Percentiles rank a stretch among this genome's conserved stretches.
Conservation (phyloP, 108 stramenopile species). For the Chaetoceros tenuissimus region DNA sequence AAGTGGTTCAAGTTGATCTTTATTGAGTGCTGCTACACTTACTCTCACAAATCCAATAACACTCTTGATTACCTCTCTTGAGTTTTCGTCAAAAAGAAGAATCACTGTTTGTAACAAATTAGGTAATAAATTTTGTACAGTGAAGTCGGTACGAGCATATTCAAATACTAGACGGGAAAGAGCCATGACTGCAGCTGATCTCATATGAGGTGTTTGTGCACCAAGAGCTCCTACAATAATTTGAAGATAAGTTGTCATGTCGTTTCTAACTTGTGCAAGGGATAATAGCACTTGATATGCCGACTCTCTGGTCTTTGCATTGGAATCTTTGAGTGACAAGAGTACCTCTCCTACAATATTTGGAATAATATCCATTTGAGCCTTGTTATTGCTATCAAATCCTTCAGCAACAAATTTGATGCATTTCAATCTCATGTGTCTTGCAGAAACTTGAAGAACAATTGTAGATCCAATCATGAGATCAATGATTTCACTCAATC, state of each 20-base stretch:
- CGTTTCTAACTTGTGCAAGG: constrained; percentile 39
- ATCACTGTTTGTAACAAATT: constrained; percentile 71
- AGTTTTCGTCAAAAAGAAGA: constrained; percentile 78
- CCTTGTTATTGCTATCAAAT: constrained; percentile 25
- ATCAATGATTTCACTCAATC: constrained; percentile 49
- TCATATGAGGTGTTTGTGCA: constrained; percentile 84
- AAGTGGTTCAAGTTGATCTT: constrained; percentile 54
- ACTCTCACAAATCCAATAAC: constrained; percentile 87
- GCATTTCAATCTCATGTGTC: constrained; percentile 71
- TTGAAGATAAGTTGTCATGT: constrained; percentile 49
- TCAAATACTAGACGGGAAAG: constrained; percentile 68
- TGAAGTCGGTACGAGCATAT: constrained; percentile 41
- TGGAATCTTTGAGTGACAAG: constrained; percentile 90
- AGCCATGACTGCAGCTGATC: constrained; percentile 83
- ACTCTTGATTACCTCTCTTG: constrained; percentile 86
- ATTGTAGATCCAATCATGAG: constrained; percentile 53
- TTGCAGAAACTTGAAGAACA: constrained; percentile 70
- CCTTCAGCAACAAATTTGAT: constrained; percentile 52
- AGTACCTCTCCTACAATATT: constrained; percentile 69
- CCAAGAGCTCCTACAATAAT: constrained; percentile 73
- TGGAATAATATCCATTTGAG: constrained; percentile 43
- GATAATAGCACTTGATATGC: constrained; percentile 73
- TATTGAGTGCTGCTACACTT: constrained; percentile 59
- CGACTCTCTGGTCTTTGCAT: constrained; percentile 83
- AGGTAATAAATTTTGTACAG: constrained; percentile 58